phyloP scores from a whole-genome alignment of 306 rosid species.

The Prunus armeniaca region DNA sequence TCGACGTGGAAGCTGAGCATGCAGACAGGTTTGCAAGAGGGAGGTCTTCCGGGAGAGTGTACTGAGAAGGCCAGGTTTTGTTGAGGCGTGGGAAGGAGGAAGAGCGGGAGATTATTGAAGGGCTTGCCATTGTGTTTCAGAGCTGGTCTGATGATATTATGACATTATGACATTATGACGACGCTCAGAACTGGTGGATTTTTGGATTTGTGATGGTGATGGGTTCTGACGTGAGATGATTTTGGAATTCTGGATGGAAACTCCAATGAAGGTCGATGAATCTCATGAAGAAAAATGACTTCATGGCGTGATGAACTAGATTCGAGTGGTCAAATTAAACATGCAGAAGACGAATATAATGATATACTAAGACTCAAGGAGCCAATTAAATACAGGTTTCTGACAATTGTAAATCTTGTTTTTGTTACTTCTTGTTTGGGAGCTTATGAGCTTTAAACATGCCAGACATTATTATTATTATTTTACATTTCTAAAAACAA shows the following conservation, averaged over 20 bases:
- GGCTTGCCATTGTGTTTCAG: conserved; percentile 13
- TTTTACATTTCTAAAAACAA: background rate
- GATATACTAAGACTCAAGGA: background rate
- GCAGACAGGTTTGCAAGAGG: background rate
- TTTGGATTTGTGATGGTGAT: too few species aligned
- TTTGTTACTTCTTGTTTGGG: background rate
- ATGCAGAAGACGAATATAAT: background rate
- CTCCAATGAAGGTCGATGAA: background rate
- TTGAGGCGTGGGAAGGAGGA: background rate
- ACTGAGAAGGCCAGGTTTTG: background rate
- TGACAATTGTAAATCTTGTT: background rate
- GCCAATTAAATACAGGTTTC: background rate
- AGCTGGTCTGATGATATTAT: too few species aligned
- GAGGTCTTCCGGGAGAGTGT: background rate
- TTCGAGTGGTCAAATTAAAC: background rate
- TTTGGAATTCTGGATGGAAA: background rate
- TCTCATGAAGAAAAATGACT: background rate
- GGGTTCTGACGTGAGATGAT: background rate
- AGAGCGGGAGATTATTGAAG: conserved; percentile 3
- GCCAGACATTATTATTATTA: background rate
- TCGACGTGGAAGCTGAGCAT: background rate
- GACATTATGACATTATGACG: background rate
- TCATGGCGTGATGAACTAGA: conserved; percentile 1
- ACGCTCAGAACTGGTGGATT: background rate
- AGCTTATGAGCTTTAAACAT: background rate